Evolutionary conservation across 2,329 filamentous ascomycete genomes (phyloP).

Genomic region (Aspergillus fumigatiaffinis): DNA sequence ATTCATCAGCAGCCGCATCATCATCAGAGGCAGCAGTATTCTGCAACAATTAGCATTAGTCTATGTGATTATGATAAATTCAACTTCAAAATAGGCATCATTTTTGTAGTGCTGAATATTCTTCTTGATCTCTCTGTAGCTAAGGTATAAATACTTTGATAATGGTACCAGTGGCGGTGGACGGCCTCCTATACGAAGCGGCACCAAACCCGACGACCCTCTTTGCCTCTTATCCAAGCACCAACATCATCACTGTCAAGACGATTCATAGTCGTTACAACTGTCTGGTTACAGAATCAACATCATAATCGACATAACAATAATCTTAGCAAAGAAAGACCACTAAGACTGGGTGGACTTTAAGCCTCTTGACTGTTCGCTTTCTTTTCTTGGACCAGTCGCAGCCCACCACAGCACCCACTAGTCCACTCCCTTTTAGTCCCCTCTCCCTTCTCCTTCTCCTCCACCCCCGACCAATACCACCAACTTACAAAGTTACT

Average conservation of each 20-base stretch:
- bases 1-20: neutral
- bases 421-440: neutral
- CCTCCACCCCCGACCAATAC: conserved; percentile 10
- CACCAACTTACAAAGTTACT: neutral
- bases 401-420: neutral
- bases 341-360: no score
- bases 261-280: no score
- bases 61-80: neutral
- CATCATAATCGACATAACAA: neutral
- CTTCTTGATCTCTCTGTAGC: neutral
- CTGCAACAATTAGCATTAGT: neutral
- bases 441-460: neutral
- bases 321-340: no score
- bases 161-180: neutral
- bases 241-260: no score
- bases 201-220: neutral
- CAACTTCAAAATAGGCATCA: neutral
- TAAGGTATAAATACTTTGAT: neutral
- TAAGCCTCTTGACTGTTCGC: no score
- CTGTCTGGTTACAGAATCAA: neutral
- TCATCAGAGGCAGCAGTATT: neutral
- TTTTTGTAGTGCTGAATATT: neutral
- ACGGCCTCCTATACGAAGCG: neutral
- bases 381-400: no score
- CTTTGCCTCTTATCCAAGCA: no score